Evolutionary conservation across 345 rosid genomes (phyloP).

Genomic region (Isatis tinctoria): DNA sequence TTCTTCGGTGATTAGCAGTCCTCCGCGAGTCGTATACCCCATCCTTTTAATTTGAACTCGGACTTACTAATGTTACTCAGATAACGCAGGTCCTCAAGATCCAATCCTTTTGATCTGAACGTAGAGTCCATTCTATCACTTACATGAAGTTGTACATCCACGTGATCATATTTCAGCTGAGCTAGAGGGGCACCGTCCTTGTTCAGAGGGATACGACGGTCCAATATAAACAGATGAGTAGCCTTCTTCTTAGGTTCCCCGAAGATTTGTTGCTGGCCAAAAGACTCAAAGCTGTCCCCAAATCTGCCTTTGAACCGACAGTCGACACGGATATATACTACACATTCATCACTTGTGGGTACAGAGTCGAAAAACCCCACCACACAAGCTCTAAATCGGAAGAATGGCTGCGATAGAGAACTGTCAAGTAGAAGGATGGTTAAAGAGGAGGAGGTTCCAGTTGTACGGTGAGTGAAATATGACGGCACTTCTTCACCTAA

Average conservation of each 20-base stretch:
- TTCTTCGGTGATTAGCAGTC: not conserved
- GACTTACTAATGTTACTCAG: too few species aligned
- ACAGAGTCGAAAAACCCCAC: not conserved
- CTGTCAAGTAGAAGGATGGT: not conserved
- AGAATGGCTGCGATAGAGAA: not conserved
- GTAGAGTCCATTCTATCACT: too few species aligned
- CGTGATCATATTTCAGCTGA: not conserved
- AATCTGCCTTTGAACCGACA: not conserved
- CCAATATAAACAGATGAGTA: not conserved
- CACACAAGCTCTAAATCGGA: not conserved
- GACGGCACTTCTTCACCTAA: conserved; percentile 10
- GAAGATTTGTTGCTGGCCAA: not conserved
- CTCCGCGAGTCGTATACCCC: not conserved
- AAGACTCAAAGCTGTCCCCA: not conserved
- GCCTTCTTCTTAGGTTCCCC: not conserved
- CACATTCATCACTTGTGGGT: not conserved
- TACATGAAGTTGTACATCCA: not conserved
- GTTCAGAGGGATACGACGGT: not conserved
- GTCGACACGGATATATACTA: not conserved
- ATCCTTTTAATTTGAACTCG: not conserved
- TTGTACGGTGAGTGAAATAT: conserved; percentile 5
- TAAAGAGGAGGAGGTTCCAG: not conserved
- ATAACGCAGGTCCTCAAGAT: too few species aligned
- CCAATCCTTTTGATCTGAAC: too few species aligned
- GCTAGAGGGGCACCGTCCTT: not conserved